phyloP scores from a whole-genome alignment of 257 asterid genomes.

The Nicotiana tabacum region DNA sequence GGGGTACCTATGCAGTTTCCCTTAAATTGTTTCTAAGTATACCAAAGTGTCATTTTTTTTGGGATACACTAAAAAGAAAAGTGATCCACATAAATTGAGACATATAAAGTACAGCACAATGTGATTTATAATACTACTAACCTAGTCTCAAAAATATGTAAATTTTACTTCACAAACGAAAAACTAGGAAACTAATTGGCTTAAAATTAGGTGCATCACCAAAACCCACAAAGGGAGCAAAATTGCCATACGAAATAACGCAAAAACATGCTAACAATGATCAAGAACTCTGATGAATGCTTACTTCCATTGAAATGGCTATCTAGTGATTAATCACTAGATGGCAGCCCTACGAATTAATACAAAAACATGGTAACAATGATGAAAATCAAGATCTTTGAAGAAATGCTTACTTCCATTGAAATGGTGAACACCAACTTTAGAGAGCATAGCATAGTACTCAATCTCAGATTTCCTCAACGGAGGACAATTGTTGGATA shows the following conservation, averaged over 20 bases:
- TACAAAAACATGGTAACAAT: neutral
- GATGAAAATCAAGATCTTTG: neutral
- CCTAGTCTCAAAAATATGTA: neutral
- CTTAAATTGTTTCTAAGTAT: no score
- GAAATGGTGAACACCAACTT: slow-evolving; percentile 43
- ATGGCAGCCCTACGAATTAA: neutral
- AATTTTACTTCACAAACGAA: neutral
- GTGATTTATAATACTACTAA: neutral
- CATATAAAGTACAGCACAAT: neutral
- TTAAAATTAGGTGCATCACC: neutral
- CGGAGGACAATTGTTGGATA: slow-evolving; percentile 45
- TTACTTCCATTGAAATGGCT: slow-evolving; percentile 38
- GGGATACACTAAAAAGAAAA: no score
- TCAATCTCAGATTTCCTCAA: slow-evolving; percentile 43
- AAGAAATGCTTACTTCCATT: slow-evolving; percentile 31
- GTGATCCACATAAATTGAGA: no score
- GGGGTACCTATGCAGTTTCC: no score
- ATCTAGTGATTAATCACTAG: neutral
- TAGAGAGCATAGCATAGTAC: slow-evolving; percentile 43
- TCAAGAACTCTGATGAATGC: neutral
- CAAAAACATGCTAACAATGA: neutral
- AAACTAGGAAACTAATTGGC: neutral
- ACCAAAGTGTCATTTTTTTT: no score
- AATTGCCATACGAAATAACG: neutral
- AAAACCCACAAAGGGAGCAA: neutral